Percentiles rank a stretch among this genome's conserved stretches.
These are phyloP conservation scores for Pezizomycotina sp. DNA, from an alignment of 2,329 filamentous ascomycete species.

Conservation along the genomic window DNA sequence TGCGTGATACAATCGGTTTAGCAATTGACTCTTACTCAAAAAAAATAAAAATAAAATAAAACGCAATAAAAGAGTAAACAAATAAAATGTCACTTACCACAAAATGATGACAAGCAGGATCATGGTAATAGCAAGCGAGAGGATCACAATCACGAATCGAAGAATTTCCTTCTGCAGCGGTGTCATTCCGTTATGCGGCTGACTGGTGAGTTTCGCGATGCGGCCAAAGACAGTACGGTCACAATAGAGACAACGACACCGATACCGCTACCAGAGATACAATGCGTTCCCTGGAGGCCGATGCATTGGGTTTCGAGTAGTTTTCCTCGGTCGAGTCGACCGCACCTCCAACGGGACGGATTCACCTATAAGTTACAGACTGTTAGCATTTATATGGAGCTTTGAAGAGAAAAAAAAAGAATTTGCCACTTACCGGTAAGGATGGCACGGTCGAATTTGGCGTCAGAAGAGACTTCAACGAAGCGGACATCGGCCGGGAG, in stretches of 20 bases:
- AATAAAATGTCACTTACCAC: conserved; percentile 35
- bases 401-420: neutral
- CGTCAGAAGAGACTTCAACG: conserved; percentile 49
- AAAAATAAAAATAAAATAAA: conserved; percentile 1
- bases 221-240: conserved; percentile 60
- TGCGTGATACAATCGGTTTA: too few relatives aligned
- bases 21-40: too few relatives aligned
- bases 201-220: conserved; percentile 54
- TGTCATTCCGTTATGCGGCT: conserved; percentile 50
- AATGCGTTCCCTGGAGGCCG: conserved; percentile 64
- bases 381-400: neutral
- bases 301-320: conserved; percentile 60
- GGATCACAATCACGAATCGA: conserved; percentile 55
- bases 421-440: conserved; percentile 40
- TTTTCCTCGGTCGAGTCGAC: conserved; percentile 53
- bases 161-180: conserved; percentile 56
- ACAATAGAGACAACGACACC: conserved; percentile 52
- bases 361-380: conserved; percentile 35
- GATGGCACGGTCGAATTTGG: conserved; percentile 56
- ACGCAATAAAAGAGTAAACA: conserved; percentile 1
- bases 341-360: conserved; percentile 47
- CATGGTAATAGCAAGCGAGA: conserved; percentile 48
- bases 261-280: conserved; percentile 43
- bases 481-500: conserved; percentile 58
- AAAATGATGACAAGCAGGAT: conserved; percentile 48